Percentiles rank a stretch among this genome's conserved stretches.
These are phyloP conservation scores for Byssothecium circinans DNA, from an alignment of 2,329 filamentous ascomycete genomes.

Conservation along the genomic window DNA sequence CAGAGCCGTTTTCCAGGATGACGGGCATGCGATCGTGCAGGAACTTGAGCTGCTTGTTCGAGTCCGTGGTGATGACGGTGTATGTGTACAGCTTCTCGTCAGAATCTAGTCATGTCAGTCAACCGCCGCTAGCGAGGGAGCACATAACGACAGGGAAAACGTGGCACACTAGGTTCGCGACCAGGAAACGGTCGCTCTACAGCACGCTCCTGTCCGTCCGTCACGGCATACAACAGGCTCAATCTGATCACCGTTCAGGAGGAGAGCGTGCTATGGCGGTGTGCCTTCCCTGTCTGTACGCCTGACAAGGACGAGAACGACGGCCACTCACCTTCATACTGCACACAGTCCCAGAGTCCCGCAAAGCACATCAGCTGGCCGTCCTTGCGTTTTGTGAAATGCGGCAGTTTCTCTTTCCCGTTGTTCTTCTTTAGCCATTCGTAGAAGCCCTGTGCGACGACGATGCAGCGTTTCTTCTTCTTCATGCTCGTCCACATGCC, in stretches of 20 bases:
- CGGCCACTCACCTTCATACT: slow-evolving; percentile 66
- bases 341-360: slow-evolving; percentile 86
- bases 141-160: slow-evolving; percentile 18
- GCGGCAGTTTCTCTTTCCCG: slow-evolving; percentile 78
- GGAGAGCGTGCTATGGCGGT: too few relatives aligned
- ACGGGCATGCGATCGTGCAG: slow-evolving; percentile 96
- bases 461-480: slow-evolving; percentile 80
- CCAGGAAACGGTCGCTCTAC: slow-evolving; percentile 17
- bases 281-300: too few relatives aligned
- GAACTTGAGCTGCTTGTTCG: slow-evolving; percentile 80
- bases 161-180: slow-evolving; percentile 20
- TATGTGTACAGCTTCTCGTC: slow-evolving; percentile 80
- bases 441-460: slow-evolving; percentile 90
- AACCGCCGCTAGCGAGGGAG: slow-evolving; percentile 8
- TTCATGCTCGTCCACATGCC: slow-evolving; percentile 96
- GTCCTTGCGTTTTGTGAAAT: slow-evolving; percentile 81
- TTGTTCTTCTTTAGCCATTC: slow-evolving; percentile 87
- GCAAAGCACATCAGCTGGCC: slow-evolving; percentile 85
- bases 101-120: slow-evolving; percentile 51
- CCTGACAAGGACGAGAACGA: too few relatives aligned
- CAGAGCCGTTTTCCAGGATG: slow-evolving; percentile 75
- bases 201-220: slow-evolving; percentile 6
- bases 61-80: slow-evolving; percentile 88
- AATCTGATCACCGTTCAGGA: background rate
- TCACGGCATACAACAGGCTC: slow-evolving; percentile 3